Evolutionary conservation across 805 yeast genomes (phyloP).

Genomic region (Metschnikowia baotianmanensis): DNA sequence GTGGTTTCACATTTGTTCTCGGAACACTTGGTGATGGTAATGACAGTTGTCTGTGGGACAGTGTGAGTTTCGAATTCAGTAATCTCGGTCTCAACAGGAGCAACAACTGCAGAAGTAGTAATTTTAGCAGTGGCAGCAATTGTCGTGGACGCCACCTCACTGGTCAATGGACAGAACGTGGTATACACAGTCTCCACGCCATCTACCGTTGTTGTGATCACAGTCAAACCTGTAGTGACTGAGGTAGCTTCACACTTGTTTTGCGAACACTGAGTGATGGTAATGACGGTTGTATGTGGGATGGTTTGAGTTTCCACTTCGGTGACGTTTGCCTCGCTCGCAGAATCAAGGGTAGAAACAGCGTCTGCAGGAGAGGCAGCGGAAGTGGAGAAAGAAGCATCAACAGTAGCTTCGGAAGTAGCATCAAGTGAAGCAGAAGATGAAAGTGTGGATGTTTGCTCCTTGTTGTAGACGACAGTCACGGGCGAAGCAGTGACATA

Average conservation of each 20-base stretch:
- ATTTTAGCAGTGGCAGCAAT: background rate
- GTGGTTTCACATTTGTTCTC: slow-evolving; percentile 25
- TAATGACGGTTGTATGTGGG: slow-evolving; percentile 16
- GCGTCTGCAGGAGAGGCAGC: background rate
- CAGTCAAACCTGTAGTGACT: slow-evolving; percentile 23
- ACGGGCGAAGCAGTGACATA: slow-evolving; percentile 33
- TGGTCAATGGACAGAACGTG: slow-evolving; percentile 24
- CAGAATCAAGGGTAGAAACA: background rate
- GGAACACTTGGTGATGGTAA: slow-evolving; percentile 31
- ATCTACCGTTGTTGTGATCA: slow-evolving; percentile 31
- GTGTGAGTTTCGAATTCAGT: slow-evolving; percentile 8
- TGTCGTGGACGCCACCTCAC: slow-evolving; percentile 1
- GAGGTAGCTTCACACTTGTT: slow-evolving; percentile 25
- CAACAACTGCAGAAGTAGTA: too few relatives aligned
- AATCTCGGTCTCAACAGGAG: background rate
- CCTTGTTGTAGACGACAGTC: slow-evolving; percentile 8
- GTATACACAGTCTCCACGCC: slow-evolving; percentile 35
- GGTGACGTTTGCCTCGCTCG: too few relatives aligned
- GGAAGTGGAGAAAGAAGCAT: background rate
- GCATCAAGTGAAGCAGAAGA: background rate
- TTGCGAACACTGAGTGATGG: slow-evolving; percentile 31
- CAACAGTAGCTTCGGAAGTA: slow-evolving; percentile 1
- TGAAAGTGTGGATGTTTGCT: slow-evolving; percentile 3
- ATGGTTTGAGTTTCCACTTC: too few relatives aligned
- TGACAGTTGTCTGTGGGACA: slow-evolving; percentile 12